phyloP scores from a whole-genome alignment of 2,329 filamentous ascomycete species.

The Calonectria hongkongensis region DNA sequence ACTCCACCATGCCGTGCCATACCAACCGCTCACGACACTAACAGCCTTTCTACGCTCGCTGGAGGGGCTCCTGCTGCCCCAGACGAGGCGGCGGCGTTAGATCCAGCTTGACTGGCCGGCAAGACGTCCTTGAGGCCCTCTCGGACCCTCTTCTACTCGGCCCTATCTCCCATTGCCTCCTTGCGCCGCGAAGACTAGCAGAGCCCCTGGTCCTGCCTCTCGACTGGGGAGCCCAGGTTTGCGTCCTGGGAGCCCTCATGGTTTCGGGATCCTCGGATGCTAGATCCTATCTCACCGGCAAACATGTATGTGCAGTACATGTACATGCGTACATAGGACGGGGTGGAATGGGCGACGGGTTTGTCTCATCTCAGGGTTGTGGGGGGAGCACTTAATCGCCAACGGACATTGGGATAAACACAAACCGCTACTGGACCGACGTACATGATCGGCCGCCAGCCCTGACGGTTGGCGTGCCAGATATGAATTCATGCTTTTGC shows the following conservation, averaged over 20 bases:
- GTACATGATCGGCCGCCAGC: slow-evolving; percentile 15
- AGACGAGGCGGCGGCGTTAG: slow-evolving; percentile 8
- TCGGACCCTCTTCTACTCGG: slow-evolving; percentile 9
- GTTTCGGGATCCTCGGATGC: slow-evolving; percentile 20
- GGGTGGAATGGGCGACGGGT: neutral
- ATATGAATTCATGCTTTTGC: neutral
- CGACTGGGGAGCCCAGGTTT: slow-evolving; percentile 5
- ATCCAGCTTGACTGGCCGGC: neutral
- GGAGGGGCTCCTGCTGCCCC: neutral
- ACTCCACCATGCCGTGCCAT: slow-evolving; percentile 16
- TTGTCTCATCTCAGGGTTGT: slow-evolving; percentile 9
- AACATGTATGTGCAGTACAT: neutral
- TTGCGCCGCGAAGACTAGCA: neutral
- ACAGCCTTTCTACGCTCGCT: neutral
- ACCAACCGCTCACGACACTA: neutral
- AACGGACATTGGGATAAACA: slow-evolving; percentile 3
- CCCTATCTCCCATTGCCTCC: slow-evolving; percentile 9
- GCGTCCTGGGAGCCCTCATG: neutral
- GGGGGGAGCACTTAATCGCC: slow-evolving; percentile 5
- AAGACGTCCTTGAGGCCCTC: neutral
- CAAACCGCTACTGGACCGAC: neutral
- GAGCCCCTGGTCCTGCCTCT: neutral
- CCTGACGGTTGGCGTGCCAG: slow-evolving; percentile 13
- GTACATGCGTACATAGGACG: neutral
- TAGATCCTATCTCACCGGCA: slow-evolving; percentile 14